Evolutionary conservation across 345 rosid genomes (phyloP).

Genomic region (Arabidopsis thaliana): DNA sequence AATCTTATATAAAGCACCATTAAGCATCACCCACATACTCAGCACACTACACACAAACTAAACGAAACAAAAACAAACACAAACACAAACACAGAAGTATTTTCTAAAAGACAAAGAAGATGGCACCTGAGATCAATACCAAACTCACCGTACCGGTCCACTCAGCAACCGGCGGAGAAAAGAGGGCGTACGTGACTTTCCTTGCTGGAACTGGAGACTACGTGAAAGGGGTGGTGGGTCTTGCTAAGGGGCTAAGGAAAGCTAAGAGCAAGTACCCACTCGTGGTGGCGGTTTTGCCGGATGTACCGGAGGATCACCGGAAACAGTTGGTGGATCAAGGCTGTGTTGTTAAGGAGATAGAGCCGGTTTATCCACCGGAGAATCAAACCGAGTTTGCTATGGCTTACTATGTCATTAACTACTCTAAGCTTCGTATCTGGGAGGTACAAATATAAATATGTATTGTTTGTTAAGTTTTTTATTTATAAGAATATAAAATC

Average conservation of each 20-base stretch:
- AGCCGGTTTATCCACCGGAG: slow-evolving; percentile 70
- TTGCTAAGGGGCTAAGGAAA: slow-evolving; percentile 77
- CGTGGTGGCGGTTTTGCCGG: slow-evolving; percentile 67
- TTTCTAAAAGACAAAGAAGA: slow-evolving; percentile 16
- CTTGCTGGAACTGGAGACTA: slow-evolving; percentile 75
- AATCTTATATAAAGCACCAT: slow-evolving; percentile 38
- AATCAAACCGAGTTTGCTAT: slow-evolving; percentile 76
- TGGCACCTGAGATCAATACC: slow-evolving; percentile 38
- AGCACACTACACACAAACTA: slow-evolving; percentile 27
- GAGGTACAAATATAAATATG: slow-evolving; percentile 45
- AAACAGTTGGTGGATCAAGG: slow-evolving; percentile 60
- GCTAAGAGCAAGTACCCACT: slow-evolving; percentile 60
- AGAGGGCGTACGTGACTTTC: slow-evolving; percentile 61
- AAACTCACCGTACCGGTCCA: slow-evolving; percentile 22
- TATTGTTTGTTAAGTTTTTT: too few relatives aligned
- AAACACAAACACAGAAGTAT: slow-evolving; percentile 5
- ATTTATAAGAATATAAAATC: too few relatives aligned
- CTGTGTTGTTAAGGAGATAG: slow-evolving; percentile 62
- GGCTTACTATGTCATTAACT: slow-evolving; percentile 81
- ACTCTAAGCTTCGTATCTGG: slow-evolving; percentile 87
- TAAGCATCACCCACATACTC: not conserved
- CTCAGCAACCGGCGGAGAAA: slow-evolving; percentile 37
- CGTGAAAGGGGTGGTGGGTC: slow-evolving; percentile 71
- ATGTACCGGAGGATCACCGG: slow-evolving; percentile 72
- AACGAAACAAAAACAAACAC: slow-evolving; percentile 7